These are phyloP conservation scores for Fusarium torulosum DNA, from an alignment of 2,329 filamentous ascomycete genomes.

Conservation along the genomic window DNA sequence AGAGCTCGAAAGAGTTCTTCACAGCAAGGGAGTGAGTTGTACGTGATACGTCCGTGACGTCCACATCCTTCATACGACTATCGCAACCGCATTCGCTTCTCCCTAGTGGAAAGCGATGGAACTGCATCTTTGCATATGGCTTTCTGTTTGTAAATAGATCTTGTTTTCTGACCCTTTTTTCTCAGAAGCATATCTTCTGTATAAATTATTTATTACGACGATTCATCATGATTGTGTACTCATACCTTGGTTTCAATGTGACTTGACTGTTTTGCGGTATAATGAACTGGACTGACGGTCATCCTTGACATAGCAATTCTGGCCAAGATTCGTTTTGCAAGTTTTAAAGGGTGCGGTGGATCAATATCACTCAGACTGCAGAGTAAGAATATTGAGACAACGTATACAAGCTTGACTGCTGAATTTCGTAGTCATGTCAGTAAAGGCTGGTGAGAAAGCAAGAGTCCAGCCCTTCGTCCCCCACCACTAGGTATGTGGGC, in stretches of 20 bases:
- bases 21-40: not conserved
- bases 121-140: slow-evolving; percentile 36
- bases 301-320: not conserved
- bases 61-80: slow-evolving; percentile 7
- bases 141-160: slow-evolving; percentile 49
- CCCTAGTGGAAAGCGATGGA: slow-evolving; percentile 36
- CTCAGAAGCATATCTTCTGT: slow-evolving; percentile 43
- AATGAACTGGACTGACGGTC: not conserved
- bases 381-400: too few relatives aligned
- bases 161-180: slow-evolving; percentile 31
- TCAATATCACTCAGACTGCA: too few relatives aligned
- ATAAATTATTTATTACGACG: slow-evolving; percentile 45
- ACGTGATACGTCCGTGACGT: slow-evolving; percentile 32
- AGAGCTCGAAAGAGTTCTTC: slow-evolving; percentile 26
- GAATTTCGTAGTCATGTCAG: too few relatives aligned
- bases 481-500: too few relatives aligned
- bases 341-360: too few relatives aligned
- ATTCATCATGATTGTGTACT: not conserved
- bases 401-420: too few relatives aligned
- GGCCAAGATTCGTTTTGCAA: not conserved
- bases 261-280: not conserved
- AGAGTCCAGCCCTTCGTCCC: too few relatives aligned
- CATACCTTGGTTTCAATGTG: not conserved
- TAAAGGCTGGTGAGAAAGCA: too few relatives aligned
- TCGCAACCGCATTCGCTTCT: slow-evolving; percentile 22